Base-by-base conservation (phyloP, 1,139 yeast species). In the Candida sp. region DNA sequence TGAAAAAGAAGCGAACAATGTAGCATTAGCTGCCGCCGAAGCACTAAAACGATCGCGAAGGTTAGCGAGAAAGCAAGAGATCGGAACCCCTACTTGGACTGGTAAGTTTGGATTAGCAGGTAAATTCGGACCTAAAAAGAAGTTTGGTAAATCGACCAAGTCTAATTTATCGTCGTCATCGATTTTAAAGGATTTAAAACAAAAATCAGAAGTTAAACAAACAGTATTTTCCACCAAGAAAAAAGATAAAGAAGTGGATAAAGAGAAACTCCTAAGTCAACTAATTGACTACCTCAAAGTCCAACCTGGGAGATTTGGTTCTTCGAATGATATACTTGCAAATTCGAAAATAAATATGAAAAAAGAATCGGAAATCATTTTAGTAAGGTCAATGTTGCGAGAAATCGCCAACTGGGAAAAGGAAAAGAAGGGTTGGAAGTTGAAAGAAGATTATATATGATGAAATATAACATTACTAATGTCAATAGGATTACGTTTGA, bases 71-170 rank as follows among this genome's bases (percentile, higher is more conserved):
- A 75, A 73, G 47, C 81, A 81, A 22, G 79, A 77, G 30, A 72
- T 90, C 23, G 96, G 96, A 4, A 83, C 87, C 0, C 98, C 97
- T 0, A 93, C 99, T 0, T 93, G 97, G 96, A 93, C 99, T 0
- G 99, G 99, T 0, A 79, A 79, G 52, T 89, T 85, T 68, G 99
- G 99, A 0, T 62, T 70, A 21, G 96, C 97, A 0, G 97, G 97
- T 2, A 45, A 74, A 62, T 62, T 64, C 61, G 54, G 73, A 35
- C 54, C 56, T 4, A 64, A 59, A 42, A 51, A 46, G 43, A 46
- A 48, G 29, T 27, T 32, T n/a, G 39, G 19, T 30, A 29, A 27
- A 21, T 54, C 50, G 40, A 53, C 23, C n/a, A 46, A 33, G 27
- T 43, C 35, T 36, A 34, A 52, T 1, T 49, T 61, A 12, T 54